Base-by-base conservation (phyloP, 2,329 filamentous ascomycete species). In the Lasiodiplodia gonubiensis region DNA sequence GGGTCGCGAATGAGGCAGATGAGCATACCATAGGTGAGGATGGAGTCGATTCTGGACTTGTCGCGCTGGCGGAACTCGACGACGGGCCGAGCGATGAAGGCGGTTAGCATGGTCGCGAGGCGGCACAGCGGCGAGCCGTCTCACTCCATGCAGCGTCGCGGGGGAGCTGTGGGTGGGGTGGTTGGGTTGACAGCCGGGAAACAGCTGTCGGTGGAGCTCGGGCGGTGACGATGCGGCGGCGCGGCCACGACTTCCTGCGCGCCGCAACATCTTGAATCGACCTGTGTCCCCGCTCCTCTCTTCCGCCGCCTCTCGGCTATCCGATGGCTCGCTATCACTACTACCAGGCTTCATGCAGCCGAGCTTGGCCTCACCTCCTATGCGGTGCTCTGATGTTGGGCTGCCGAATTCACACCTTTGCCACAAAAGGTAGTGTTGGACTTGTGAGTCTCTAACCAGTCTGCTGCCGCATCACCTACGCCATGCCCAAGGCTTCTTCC, bases 1-100 rank as follows among this genome's bases (percentile, higher is more conserved):
- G 14, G 12, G 35, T 16, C 16, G 59, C 16, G 21, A 33, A 39
- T 23, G 21, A 23, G 16, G 14, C 42, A 23, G 59, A 39, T 39
- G 48, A 37, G 18, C 80, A 68, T 85, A 92, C 91, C 93, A 81
- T 97, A 92, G 69, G 94, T 92, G 57, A 98, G 86, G 72, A 99
- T 92, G 60, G 92, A 95, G 82, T 99, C 95, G 81, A 99, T 97
- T 85, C 91, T 95, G 72, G 92, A 96, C 85, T 96, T 97, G 88
- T 98, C 94, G 80, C 92, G 90, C 80, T 90, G 89, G 83, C 92
- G 94, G 75, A 99, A 91, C 91, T 99, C 95, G 85, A 98, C 92
- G 79, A 99, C 94, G 71, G 94, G 92, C 77, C 92, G 92, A 83
- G 95, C 94, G 74, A 92, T 97, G 83, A 99, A 99, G 78, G 95